Evolutionary conservation across 2,329 filamentous ascomycete species (phyloP), one percentile per base, ranked within the genome.

Genomic region (Cladorrhinum sp.): DNA sequence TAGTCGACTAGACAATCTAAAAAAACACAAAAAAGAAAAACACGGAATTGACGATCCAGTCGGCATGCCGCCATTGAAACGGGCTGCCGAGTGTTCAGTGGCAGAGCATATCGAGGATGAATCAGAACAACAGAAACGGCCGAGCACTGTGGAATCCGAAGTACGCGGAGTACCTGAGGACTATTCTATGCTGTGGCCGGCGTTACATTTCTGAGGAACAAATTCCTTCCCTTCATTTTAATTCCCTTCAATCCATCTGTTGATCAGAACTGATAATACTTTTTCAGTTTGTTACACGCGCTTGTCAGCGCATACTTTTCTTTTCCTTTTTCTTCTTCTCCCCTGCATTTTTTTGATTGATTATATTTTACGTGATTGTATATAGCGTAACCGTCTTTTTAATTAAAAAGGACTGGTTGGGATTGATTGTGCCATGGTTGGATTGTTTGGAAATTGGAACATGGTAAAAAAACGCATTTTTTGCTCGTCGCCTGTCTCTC

Each of bases 11-110:
- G 71, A 72, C 58, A 72, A 72, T 51, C 63, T 72, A 10, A 70
- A 70, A 33, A 72, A 71, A 42, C 71, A 72, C 54, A 67, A 68
- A 23, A 69, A 68, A 50, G 70, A 72, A 16, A 72, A 71, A 57
- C 70, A 71, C 28, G 66, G 67, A 5, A 70, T 71, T 23, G 69
- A 70, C 5, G 69, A 69, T 21, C 20, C 52, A 4, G 54, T 49
- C 39, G 60, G 62, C 23, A 52, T 64, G 33, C 28, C 61, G 30
- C 62, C 65, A 3, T 55, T 59, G n/a, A 68, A 67, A 50, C 58
- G 60, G 21, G 52, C 59, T 12, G 61, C 59, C 8, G 62, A 65
- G 20, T 64, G 67, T 12, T 61, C 57, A 14, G 20, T 24, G 12
- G 54, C 48, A 2, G 63, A 66, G 6, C 55, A 56, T 46, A 49